Conservation (phyloP, 2,329 filamentous ascomycete genomes). For the Claviceps cyperi region DNA sequence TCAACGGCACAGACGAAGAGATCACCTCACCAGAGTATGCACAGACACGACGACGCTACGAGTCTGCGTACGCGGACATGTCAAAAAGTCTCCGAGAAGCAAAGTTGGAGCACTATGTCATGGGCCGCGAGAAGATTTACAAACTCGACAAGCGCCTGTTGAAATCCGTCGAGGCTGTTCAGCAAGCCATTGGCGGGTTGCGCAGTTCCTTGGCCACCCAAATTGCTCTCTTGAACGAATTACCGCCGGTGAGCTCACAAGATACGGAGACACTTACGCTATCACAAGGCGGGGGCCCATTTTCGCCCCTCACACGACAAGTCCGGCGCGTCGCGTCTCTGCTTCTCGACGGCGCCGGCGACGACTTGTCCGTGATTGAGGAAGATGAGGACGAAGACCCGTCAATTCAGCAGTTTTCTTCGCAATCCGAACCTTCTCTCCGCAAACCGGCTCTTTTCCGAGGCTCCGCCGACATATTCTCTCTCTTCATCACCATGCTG, state of each 20-base stretch:
- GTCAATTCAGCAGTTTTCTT: constrained; percentile 9
- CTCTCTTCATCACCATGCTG: constrained; percentile 73
- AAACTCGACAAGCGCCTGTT: constrained; percentile 65
- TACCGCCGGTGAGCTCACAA: constrained; percentile 11
- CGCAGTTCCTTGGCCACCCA: constrained; percentile 82
- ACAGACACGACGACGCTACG: constrained; percentile 47
- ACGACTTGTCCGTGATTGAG: constrained; percentile 46
- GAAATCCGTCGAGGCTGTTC: constrained; percentile 69
- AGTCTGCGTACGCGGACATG: constrained; percentile 52
- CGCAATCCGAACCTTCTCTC: constrained; percentile 17
- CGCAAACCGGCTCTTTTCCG: constrained; percentile 27
- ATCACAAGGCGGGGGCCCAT: constrained; percentile 8
- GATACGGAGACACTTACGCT: not conserved
- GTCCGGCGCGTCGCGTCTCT: constrained; percentile 16
- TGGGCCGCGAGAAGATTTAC: constrained; percentile 69
- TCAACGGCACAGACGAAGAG: constrained; percentile 70
- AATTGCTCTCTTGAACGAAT: constrained; percentile 66
- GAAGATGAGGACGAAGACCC: constrained; percentile 38
- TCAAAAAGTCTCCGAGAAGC: constrained; percentile 70
- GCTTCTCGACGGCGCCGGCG: constrained; percentile 25
- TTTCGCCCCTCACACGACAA: constrained; percentile 11
- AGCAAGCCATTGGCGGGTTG: constrained; percentile 80
- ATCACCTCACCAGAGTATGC: constrained; percentile 52
- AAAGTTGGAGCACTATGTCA: constrained; percentile 74
- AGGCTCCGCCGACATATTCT: constrained; percentile 72